Evolutionary conservation across 441 rosid genomes (phyloP), one percentile per base, ranked within the genome.

Genomic region (Syzygium malaccense): DNA sequence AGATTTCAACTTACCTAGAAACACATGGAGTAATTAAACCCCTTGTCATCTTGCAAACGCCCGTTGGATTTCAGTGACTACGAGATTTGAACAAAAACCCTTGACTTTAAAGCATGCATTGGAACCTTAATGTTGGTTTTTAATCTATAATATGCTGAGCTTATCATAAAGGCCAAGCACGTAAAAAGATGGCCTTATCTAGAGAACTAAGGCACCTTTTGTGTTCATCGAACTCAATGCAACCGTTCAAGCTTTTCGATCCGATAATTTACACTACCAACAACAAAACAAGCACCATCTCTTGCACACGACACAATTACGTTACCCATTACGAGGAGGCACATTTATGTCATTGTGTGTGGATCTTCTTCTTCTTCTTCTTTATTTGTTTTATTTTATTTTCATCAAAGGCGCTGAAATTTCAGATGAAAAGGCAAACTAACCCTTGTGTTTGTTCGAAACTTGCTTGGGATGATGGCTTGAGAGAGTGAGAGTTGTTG

Each of bases 81-180:
- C 88, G 93, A 93, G 91, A 93, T 92, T 88, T 89, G 92, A 79
- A 91, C 89, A 55, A 55, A 85, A 86, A 20, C n/a, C 85, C 86
- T 91, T 93, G 94, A 92, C 91, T 92, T 94, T 88, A 68, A 55
- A 49, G 89, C 87, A 57, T 18, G 80, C 86, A 85, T 89, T 71
- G 92, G 93, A 90, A 93, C 91, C 88, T 90, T 79, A 75, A 75
- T 13, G 83, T 5, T 51, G 83, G 83, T 23, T 75, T 75, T 75
- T 75, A 41, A 75, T 25, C 83, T 48, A 86, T 57, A 79, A 51
- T 45, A 58, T 53, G 84, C 18, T 60, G 60, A 80, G 49, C 79
- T 86, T 13, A 66, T 19, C 78, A 49, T 51, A 23, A 86, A 88
- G 85, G 84, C 66, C 75, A 57, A 75, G 83, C 88, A 85, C 80